A percentile compares a stretch with the other conserved stretches of the same genome.
Conservation (phyloP, 257 asterid species). For the Anisodus acutangulus region DNA sequence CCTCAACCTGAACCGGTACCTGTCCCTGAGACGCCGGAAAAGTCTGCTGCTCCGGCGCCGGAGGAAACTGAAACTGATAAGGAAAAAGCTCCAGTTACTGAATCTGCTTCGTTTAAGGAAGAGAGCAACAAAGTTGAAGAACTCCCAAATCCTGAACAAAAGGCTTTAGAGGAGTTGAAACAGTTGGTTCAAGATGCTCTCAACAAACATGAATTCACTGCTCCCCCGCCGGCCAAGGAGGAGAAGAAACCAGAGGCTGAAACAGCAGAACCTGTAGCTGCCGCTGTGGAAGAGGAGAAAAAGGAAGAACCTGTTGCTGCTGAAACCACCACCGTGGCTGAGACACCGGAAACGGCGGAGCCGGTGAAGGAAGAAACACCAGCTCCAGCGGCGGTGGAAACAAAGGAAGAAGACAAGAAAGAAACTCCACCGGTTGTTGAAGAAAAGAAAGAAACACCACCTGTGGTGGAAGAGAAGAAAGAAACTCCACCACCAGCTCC, state of each 20-base stretch:
- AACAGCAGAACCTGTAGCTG: neutral
- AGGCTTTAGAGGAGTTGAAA: conserved; percentile 66
- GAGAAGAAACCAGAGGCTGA: conserved; percentile 30
- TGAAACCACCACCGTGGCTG: neutral
- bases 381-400: conserved; percentile 22
- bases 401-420: conserved; percentile 23
- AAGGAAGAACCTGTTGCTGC: neutral
- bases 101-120: conserved; percentile 62
- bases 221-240: conserved; percentile 44
- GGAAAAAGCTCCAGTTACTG: conserved; percentile 44
- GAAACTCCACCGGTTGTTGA: too few relatives aligned
- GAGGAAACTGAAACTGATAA: conserved; percentile 33
- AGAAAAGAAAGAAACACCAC: too few relatives aligned
- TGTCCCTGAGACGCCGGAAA: conserved; percentile 41
- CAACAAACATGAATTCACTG: conserved; percentile 59
- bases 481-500: neutral
- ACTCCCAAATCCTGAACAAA: conserved; percentile 63
- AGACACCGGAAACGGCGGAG: neutral
- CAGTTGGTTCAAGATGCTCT: conserved; percentile 60
- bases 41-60: conserved; percentile 32
- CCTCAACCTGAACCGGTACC: conserved; percentile 33
- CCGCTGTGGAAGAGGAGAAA: neutral
- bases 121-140: conserved; percentile 74
- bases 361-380: neutral
- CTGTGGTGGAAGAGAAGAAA: conserved; percentile 16